A percentile compares a stretch with the other conserved stretches of the same genome.
These are phyloP conservation scores for Pneumocystis wakefieldiae DNA, from an alignment of 1,139 yeast genomes.

Conservation along the genomic window DNA sequence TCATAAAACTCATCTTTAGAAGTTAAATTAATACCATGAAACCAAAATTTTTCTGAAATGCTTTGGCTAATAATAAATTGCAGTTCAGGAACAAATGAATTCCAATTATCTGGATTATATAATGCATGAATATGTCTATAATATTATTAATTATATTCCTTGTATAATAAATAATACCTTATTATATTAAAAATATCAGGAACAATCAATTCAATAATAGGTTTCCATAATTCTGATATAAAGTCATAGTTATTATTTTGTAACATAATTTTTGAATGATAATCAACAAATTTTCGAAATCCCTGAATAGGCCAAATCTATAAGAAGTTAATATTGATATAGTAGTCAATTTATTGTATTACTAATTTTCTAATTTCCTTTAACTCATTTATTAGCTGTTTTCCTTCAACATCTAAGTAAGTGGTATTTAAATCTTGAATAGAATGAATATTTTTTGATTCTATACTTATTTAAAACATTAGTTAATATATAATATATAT, in stretches of 20 bases:
- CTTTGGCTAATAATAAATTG: conserved; percentile 80
- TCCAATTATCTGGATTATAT: neutral
- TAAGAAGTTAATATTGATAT: neutral
- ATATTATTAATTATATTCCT: conserved; percentile 24
- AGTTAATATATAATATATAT: conserved; percentile 23
- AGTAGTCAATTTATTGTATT: neutral
- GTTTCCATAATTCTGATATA: conserved; percentile 69
- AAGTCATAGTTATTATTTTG: conserved; percentile 65
- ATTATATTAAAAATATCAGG: conserved; percentile 81
- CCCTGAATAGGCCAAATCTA: conserved; percentile 73
- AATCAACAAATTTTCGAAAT: conserved; percentile 84
- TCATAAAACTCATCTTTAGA: conserved; percentile 89
- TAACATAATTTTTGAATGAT: conserved; percentile 62
- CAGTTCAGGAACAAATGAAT: conserved; percentile 59
- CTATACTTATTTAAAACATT: neutral
- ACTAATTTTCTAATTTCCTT: conserved; percentile 19
- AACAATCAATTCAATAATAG: conserved; percentile 76
- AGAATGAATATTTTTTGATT: conserved; percentile 42
- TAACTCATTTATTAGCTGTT: conserved; percentile 52
- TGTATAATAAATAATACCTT: conserved; percentile 85
- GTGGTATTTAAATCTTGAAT: conserved; percentile 59
- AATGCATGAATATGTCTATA: neutral
- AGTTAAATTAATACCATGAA: conserved; percentile 89
- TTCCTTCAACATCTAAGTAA: conserved; percentile 85
- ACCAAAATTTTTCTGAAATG: conserved; percentile 93